phyloP scores from a whole-genome alignment of 2,329 filamentous ascomycete species.

The Neonectria coccinea region DNA sequence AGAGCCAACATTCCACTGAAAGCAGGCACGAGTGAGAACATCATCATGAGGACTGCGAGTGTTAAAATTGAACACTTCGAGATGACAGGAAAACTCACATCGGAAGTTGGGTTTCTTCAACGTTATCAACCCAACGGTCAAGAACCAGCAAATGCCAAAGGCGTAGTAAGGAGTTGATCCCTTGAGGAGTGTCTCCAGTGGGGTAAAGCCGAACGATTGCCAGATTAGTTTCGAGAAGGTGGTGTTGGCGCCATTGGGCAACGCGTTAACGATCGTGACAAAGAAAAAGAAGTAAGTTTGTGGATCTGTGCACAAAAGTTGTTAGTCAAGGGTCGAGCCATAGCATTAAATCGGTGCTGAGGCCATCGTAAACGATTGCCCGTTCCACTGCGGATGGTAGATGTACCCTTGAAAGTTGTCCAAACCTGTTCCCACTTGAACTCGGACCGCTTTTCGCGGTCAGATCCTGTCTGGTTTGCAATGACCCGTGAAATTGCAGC shows the following conservation, averaged over 20 bases:
- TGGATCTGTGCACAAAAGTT: conserved; percentile 33
- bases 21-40: conserved; percentile 47
- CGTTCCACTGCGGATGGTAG: neutral
- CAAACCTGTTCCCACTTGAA: conserved; percentile 47
- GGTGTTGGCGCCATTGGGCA: conserved; percentile 51
- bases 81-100: conserved; percentile 37
- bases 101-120: conserved; percentile 45
- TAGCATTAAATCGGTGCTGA: no score
- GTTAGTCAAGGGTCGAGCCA: conserved; percentile 21
- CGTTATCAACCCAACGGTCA: conserved; percentile 40
- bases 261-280: conserved; percentile 48
- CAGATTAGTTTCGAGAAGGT: conserved; percentile 49
- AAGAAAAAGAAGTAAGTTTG: conserved; percentile 53
- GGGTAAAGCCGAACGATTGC: conserved; percentile 49
- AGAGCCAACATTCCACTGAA: conserved; percentile 49
- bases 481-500: conserved; percentile 46
- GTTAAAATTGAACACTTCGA: neutral
- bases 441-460: conserved; percentile 42
- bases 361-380: neutral
- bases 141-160: conserved; percentile 46
- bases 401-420: conserved; percentile 42
- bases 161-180: conserved; percentile 47
- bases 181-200: conserved; percentile 48
- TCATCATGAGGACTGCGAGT: conserved; percentile 42
- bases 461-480: conserved; percentile 45